Base-by-base conservation (phyloP, 176 grass and related monocot genomes). In the Aegilops sharonensis region DNA sequence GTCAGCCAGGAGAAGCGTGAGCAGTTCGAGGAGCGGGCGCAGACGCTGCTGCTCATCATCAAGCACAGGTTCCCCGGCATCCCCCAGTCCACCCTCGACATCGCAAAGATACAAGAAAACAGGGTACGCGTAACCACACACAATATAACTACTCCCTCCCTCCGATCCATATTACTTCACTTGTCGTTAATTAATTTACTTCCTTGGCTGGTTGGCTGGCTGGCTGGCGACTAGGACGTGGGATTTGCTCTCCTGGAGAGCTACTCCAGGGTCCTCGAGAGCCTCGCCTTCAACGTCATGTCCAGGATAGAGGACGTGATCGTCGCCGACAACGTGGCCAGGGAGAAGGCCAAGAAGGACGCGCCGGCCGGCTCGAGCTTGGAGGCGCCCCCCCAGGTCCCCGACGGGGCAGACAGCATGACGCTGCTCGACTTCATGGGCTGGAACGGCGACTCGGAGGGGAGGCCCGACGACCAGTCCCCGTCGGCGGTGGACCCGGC, bases 41-140 rank as follows among this genome's bases (percentile, higher is more conserved):
- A 96, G 92, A 99, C 97, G 42, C 89, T 96, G 35, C 68, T 99
- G 29, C 92, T 94, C 90, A 94, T 99, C 75, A 81, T 99, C 82
- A 99, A 96, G 90, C 97, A 96, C 71, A 86, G 94, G 85, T 99
- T 87, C 86, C 97, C 97, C 8, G 97, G 97, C 35, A 94, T 99
- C 72, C 90, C 97, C 1, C 97, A 96, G 80, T 99, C 97, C 29
- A 27, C 83, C 9, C 90, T 99, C 6, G 97, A 99, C 80, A 89
- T 99, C 39, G 94, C 92, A n/a, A 99, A 96, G 88, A 99, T 99
- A 32, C 97, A 99, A 34, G 87, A 99, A 14, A 99, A 99, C 90
- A 93, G 70, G 87, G 97, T 98, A 90, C 50, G 52, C 50, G 52
- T 37, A 37, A 37, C 7, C 36, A 42, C 40, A 42, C 40, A 11